phyloP scores from a whole-genome alignment of 2,329 filamentous ascomycete genomes.

The Pleurostoma richardsiae region DNA sequence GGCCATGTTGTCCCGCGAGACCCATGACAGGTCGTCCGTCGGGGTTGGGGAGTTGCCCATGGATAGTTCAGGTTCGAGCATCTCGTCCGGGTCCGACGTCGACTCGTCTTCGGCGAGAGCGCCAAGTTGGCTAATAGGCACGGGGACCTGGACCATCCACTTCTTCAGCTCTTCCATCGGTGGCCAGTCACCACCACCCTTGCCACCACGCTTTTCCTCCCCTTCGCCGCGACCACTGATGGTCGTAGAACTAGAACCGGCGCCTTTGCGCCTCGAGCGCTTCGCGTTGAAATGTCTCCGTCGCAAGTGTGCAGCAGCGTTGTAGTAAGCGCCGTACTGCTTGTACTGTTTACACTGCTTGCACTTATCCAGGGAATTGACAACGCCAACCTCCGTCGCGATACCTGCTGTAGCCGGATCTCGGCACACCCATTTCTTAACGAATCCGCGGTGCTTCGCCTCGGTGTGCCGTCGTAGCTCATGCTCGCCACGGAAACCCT shows the following conservation, averaged over 20 bases:
- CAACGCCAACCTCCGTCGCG: constrained; percentile 39
- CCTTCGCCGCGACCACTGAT: constrained; percentile 8
- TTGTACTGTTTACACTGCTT: constrained; percentile 76
- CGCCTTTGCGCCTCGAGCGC: constrained; percentile 28
- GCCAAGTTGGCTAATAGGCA: no score
- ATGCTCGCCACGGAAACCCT: constrained; percentile 82
- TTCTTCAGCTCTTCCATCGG: constrained; percentile 51
- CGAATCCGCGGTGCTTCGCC: constrained; percentile 54
- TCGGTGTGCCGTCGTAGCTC: constrained; percentile 67
- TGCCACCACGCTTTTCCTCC: constrained; percentile 48
- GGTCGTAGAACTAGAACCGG: constrained; percentile 15
- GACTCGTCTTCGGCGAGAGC: no score
- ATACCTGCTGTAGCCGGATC: constrained; percentile 41
- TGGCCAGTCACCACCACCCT: constrained; percentile 49
- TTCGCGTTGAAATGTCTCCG: constrained; percentile 80
- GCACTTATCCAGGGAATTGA: constrained; percentile 69
- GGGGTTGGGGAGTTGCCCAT: no score
- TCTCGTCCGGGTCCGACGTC: no score
- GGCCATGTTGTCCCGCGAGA: no score
- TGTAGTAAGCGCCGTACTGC: constrained; percentile 88
- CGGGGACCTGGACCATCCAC: constrained; percentile 40
- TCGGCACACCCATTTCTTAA: constrained; percentile 55
- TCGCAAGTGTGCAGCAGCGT: constrained; percentile 84
- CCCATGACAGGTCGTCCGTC: no score
- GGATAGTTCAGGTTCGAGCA: no score